Conservation (phyloP, 768 basidiomycete species). For the Neoboletus brunneissimus region DNA sequence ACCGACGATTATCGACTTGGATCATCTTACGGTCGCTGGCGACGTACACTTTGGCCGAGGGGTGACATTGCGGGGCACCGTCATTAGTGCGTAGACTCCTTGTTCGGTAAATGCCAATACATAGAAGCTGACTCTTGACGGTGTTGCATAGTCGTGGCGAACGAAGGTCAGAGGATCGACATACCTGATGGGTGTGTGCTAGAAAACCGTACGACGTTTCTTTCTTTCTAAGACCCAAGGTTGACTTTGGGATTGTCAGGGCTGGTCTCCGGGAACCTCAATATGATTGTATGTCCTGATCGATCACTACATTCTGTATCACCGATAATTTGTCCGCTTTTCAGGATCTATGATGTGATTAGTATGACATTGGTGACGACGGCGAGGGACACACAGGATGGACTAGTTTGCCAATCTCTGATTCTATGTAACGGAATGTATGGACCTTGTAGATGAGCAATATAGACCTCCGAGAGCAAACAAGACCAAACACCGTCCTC, state of each 20-base stretch:
- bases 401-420: not conserved
- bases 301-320: not conserved
- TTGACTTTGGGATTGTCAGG: slow-evolving; percentile 34
- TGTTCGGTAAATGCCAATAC: not conserved
- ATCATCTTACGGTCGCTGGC: slow-evolving; percentile 91
- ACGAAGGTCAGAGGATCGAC: slow-evolving; percentile 78
- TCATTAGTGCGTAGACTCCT: slow-evolving; percentile 56
- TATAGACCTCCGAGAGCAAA: slow-evolving; percentile 14
- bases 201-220: slow-evolving; percentile 52
- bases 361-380: not conserved
- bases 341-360: slow-evolving; percentile 8
- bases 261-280: slow-evolving; percentile 80
- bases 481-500: slow-evolving; percentile 22
- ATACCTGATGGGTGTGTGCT: slow-evolving; percentile 80
- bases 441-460: not conserved
- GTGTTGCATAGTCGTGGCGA: slow-evolving; percentile 58
- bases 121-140: not conserved
- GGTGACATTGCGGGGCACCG: slow-evolving; percentile 83
- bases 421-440: not conserved
- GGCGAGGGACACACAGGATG: not conserved
- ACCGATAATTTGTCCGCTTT: not conserved
- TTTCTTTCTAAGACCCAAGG: not conserved
- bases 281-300: slow-evolving; percentile 55
- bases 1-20: slow-evolving; percentile 85
- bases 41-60: slow-evolving; percentile 89